Percentiles rank a stretch among this genome's conserved stretches.
Conservation (phyloP, 176 grass and related monocot species). For the Aegilops umbellulata region DNA sequence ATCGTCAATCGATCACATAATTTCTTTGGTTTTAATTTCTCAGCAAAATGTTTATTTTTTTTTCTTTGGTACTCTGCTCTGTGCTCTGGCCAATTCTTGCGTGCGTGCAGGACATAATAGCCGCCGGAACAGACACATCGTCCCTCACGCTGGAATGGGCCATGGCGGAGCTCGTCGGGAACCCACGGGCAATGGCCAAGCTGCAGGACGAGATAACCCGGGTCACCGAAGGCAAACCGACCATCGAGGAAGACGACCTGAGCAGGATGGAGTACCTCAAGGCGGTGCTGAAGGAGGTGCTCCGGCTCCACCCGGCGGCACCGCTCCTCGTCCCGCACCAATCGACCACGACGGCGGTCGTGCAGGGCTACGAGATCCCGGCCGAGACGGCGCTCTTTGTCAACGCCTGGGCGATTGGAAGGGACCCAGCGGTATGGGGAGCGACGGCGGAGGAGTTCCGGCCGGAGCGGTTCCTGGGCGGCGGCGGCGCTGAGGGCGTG, state of each 20-base stretch:
- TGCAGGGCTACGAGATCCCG: slow-evolving; percentile 57
- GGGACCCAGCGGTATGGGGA: slow-evolving; percentile 52
- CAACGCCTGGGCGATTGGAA: slow-evolving; percentile 69
- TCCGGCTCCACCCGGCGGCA: slow-evolving; percentile 57
- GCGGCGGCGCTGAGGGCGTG: background rate
- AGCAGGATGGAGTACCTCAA: slow-evolving; percentile 39
- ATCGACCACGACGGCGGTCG: slow-evolving; percentile 11
- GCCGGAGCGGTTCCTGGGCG: slow-evolving; percentile 54
- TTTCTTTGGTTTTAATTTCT: background rate
- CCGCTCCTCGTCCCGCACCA: slow-evolving; percentile 56
- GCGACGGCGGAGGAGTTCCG: slow-evolving; percentile 52
- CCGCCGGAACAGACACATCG: slow-evolving; percentile 59
- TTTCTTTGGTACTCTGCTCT: background rate
- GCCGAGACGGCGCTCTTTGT: slow-evolving; percentile 44
- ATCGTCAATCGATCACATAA: background rate
- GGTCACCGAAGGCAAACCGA: background rate
- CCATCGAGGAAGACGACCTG: slow-evolving; percentile 28
- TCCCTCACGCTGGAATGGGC: slow-evolving; percentile 45
- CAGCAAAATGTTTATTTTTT: background rate
- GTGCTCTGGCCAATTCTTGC: background rate
- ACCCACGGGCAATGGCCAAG: slow-evolving; percentile 58
- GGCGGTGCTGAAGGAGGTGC: slow-evolving; percentile 60
- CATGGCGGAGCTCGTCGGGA: slow-evolving; percentile 57
- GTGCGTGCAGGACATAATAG: slow-evolving; percentile 48
- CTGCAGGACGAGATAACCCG: slow-evolving; percentile 40